These are phyloP conservation scores for Lupinus albus DNA, from an alignment of 306 rosid species.

Conservation along the genomic window DNA sequence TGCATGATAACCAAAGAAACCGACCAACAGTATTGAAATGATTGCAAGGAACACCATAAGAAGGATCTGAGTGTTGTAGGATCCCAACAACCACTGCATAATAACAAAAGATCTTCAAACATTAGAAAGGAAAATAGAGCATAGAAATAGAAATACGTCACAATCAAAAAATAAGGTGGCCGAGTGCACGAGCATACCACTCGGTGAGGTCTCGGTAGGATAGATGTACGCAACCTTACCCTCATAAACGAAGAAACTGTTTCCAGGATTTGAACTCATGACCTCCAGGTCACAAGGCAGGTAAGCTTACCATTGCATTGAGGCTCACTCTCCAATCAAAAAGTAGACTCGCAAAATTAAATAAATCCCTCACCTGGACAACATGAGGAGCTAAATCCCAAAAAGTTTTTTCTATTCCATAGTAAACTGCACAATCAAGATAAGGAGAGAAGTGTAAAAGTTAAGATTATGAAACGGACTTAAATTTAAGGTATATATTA, in stretches of 20 bases:
- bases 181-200: no score
- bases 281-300: no score
- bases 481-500: conserved; percentile 12
- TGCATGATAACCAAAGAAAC: conserved; percentile 89
- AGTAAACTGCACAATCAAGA: conserved; percentile 66
- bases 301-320: no score
- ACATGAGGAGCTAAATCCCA: conserved; percentile 73
- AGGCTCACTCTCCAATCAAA: no score
- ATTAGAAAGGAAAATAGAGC: conserved; percentile 24
- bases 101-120: conserved; percentile 36
- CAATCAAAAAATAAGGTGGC: conserved; percentile 23
- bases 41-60: conserved; percentile 82
- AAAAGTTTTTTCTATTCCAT: conserved; percentile 76
- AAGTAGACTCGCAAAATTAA: conserved; percentile 2
- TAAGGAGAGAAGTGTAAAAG: conserved; percentile 30
- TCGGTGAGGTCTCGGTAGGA: no score
- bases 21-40: conserved; percentile 67
- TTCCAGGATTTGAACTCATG: no score
- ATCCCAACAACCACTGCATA: conserved; percentile 81
- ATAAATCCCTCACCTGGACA: conserved; percentile 62
- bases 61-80: conserved; percentile 86
- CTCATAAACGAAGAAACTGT: no score
- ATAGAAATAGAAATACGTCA: conserved; percentile 10
- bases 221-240: no score
- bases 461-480: conserved; percentile 39